Base-by-base conservation (phyloP, 2,329 filamentous ascomycete species). In the Aureobasidium sp. region DNA sequence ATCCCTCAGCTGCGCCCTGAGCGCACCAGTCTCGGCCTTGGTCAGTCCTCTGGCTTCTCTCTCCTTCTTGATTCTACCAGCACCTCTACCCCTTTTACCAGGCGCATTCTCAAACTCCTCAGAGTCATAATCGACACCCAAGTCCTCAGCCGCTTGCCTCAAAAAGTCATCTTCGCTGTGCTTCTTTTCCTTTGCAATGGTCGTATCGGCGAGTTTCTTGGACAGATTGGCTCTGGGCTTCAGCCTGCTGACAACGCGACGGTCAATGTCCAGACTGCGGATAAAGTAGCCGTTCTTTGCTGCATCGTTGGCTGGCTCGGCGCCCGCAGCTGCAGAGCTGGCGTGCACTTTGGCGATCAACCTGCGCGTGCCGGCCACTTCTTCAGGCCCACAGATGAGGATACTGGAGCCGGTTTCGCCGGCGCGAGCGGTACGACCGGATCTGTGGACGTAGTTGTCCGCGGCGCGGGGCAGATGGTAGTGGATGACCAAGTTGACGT, bases 381-480 rank as follows among this genome's bases (percentile, higher is more conserved):
- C 94, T 62, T 97, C 93, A 0, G 94, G 93, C 0, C 87, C 85
- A 69, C 94, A 97, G 57, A 99, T 84, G 4, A 99, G 78, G 61
- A 99, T 85, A 68, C 90, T 95, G 37, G 89, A 83, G 38, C 94
- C 94, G 0, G 81, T 83, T 13, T 83, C 83, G 21, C 86, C 83
- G 3, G 89, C 93, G 69, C 94, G 89, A 1, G 94, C 94, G 0
- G 94, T 97, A 65, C 94, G 89, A 13, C 94, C 94, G 1, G 94
- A 96, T 25, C 94, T 86, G 71, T 99, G 94, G 15, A 99, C 92
- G 70, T 99, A 99, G 50, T 88, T 88, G 72, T 97, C 93, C 35
- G 94, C 94, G 0, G 90, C 81, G 61, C 92, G 88, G 1, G 94
- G 94, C 0, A 96, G 86, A 73, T 99, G 93, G 75, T 99, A 99